Evolutionary conservation across 2,329 filamentous ascomycete species (phyloP).

Genomic region (Cryphonectria naterciae): DNA sequence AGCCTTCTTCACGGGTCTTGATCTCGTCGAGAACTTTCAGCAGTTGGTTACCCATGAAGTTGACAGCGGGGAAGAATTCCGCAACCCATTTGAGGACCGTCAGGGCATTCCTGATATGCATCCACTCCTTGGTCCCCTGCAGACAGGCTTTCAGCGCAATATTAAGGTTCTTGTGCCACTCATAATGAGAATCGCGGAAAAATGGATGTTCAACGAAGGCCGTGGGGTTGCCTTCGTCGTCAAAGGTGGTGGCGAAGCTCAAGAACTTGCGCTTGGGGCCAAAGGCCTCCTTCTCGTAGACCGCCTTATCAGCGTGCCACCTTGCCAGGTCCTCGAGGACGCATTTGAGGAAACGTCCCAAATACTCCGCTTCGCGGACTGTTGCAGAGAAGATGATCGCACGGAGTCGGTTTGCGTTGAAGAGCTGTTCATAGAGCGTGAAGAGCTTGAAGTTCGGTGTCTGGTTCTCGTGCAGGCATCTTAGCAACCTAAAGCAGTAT

Average conservation of each 20-base stretch:
- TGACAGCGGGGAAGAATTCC: slow-evolving; percentile 83
- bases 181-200: slow-evolving; percentile 83
- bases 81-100: slow-evolving; percentile 82
- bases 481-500: slow-evolving; percentile 84
- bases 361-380: slow-evolving; percentile 85
- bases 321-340: slow-evolving; percentile 76
- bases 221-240: slow-evolving; percentile 70
- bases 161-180: slow-evolving; percentile 86
- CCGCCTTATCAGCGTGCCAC: slow-evolving; percentile 79
- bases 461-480: slow-evolving; percentile 82
- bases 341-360: slow-evolving; percentile 89
- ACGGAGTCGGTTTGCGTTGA: slow-evolving; percentile 79
- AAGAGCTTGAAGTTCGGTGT: slow-evolving; percentile 86
- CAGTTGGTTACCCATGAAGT: slow-evolving; percentile 79
- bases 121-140: slow-evolving; percentile 78
- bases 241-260: slow-evolving; percentile 78
- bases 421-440: slow-evolving; percentile 80
- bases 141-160: slow-evolving; percentile 82
- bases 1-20: slow-evolving; percentile 60
- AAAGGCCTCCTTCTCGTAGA: slow-evolving; percentile 83
- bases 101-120: slow-evolving; percentile 96
- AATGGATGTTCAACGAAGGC: slow-evolving; percentile 80
- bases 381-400: slow-evolving; percentile 88
- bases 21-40: slow-evolving; percentile 68
- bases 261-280: slow-evolving; percentile 61